Conservation (phyloP, 768 basidiomycete genomes). For the Tricholoma saponaceum region DNA sequence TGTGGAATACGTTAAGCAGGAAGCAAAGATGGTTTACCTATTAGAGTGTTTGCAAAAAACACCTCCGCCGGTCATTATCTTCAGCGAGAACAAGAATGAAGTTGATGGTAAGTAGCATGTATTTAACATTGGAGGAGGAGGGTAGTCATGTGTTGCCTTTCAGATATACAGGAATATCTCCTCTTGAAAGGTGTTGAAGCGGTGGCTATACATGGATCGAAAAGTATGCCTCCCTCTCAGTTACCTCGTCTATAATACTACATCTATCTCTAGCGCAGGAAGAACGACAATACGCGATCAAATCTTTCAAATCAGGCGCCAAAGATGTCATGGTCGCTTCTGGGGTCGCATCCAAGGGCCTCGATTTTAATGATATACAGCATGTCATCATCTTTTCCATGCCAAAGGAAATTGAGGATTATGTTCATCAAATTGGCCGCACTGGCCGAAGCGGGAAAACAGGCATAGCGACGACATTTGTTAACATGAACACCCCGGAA, state of each 20-base stretch:
- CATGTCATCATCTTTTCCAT: constrained; percentile 99
- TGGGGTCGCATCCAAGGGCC: constrained; percentile 94
- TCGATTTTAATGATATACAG: constrained; percentile 98
- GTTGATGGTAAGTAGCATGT: constrained; percentile 75
- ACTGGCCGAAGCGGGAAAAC: constrained; percentile 98
- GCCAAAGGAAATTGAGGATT: constrained; percentile 99
- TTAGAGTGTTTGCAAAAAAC: constrained; percentile 98
- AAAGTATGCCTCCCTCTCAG: constrained; percentile 52
- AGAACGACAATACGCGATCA: constrained; percentile 98
- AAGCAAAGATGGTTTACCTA: constrained; percentile 99
- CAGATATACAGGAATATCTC: constrained; percentile 98
- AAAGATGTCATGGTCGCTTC: constrained; percentile 99
- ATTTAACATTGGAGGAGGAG: background rate
- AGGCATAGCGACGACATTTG: constrained; percentile 97
- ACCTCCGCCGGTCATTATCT: constrained; percentile 95
- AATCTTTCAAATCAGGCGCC: constrained; percentile 93
- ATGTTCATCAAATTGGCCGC: constrained; percentile 98
- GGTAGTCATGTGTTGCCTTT: background rate
- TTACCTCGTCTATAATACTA: background rate
- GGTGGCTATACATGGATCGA: constrained; percentile 97
- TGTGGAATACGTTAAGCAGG: constrained; percentile 98
- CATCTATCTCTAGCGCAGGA: constrained; percentile 69
- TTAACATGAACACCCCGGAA: constrained; percentile 96
- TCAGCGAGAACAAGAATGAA: constrained; percentile 99
- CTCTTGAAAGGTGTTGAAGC: constrained; percentile 97